Conservation (phyloP, 352 stramenopile genomes). For the Peronospora tabacina region DNA sequence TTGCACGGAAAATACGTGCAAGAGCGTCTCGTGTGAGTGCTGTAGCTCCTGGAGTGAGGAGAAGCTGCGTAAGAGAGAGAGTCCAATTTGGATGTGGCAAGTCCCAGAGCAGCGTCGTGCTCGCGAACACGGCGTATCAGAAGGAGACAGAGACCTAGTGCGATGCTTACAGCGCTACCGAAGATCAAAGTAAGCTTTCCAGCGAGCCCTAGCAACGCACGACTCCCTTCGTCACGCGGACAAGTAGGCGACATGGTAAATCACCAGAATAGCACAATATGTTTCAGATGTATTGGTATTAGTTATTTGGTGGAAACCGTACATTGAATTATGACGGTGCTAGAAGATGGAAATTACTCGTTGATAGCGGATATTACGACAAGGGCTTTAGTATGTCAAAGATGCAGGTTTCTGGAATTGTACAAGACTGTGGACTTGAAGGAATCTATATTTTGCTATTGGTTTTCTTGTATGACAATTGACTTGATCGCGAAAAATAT, state of each 20-base stretch:
- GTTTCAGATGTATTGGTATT: no score
- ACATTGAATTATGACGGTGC: no score
- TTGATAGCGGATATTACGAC: no score
- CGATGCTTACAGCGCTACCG: slow-evolving; percentile 19
- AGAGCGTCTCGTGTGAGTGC: slow-evolving; percentile 47
- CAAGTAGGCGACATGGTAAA: slow-evolving; percentile 2
- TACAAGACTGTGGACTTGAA: no score
- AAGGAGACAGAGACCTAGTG: slow-evolving; percentile 32
- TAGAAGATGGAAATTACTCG: no score
- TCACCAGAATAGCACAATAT: neutral
- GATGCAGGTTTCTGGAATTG: no score
- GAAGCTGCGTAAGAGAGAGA: slow-evolving; percentile 48
- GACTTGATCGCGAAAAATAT: no score
- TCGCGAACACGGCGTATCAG: slow-evolving; percentile 45
- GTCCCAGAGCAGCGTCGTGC: slow-evolving; percentile 30
- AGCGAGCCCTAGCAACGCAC: slow-evolving; percentile 19
- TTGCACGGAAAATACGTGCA: slow-evolving; percentile 49
- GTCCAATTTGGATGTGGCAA: slow-evolving; percentile 45
- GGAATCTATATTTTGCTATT: no score
- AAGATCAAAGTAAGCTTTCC: slow-evolving; percentile 48
- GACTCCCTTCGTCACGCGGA: slow-evolving; percentile 6
- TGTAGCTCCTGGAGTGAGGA: slow-evolving; percentile 58
- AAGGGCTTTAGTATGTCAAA: no score
- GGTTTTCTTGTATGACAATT: no score
- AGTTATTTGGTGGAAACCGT: no score